Conservation (phyloP, 2,329 filamentous ascomycete genomes). For the Fusarium chlamydosporum region DNA sequence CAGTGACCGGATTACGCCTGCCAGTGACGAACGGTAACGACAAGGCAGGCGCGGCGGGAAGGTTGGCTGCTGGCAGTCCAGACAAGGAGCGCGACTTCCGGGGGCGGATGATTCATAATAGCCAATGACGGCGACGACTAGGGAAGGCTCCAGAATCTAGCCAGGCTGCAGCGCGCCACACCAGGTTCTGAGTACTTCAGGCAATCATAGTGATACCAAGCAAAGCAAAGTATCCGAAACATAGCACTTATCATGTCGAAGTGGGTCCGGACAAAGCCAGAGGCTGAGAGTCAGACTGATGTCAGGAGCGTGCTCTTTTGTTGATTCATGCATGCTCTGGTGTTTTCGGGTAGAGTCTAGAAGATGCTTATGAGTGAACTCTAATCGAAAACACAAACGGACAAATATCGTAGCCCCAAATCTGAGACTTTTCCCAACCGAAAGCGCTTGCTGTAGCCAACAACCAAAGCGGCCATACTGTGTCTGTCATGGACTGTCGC, state of each 20-base stretch:
- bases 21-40: conserved; percentile 39
- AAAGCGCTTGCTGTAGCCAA: neutral
- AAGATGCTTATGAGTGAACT: conserved; percentile 18
- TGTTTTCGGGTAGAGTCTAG: conserved; percentile 34
- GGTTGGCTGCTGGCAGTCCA: conserved; percentile 8
- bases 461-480: neutral
- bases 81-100: conserved; percentile 44
- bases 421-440: neutral
- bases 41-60: conserved; percentile 27
- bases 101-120: conserved; percentile 57
- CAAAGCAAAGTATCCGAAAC: conserved; percentile 41
- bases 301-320: conserved; percentile 29
- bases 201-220: neutral
- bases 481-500: conserved; percentile 22
- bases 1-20: conserved; percentile 50
- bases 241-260: conserved; percentile 23
- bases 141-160: conserved; percentile 59
- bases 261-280: conserved; percentile 30
- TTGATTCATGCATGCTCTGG: conserved; percentile 17
- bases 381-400: neutral
- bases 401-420: neutral
- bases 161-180: conserved; percentile 45
- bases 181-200: conserved; percentile 44
- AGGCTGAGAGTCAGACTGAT: conserved; percentile 32
- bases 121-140: conserved; percentile 49